Conservation (phyloP, 2,329 filamentous ascomycete species). For the Geosmithia putterillii region DNA sequence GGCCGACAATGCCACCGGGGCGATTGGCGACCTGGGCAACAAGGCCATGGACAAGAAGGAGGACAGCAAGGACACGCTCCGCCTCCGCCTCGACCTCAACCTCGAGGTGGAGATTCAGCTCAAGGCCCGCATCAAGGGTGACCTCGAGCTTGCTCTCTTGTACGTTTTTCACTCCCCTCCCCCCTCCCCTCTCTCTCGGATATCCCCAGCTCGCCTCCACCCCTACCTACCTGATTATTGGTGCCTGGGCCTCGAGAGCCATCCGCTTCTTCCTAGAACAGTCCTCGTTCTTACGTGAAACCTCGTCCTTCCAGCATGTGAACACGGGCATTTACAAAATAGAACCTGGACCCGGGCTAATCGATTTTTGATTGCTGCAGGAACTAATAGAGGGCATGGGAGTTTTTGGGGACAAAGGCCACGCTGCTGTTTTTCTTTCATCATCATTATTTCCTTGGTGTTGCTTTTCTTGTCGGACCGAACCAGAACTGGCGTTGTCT, state of each 20-base stretch:
- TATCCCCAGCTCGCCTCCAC: not conserved
- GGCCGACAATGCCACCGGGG: slow-evolving; percentile 23
- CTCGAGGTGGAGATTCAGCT: slow-evolving; percentile 75
- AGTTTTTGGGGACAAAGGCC: not conserved
- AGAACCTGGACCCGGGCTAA: not conserved
- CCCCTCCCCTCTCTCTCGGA: slow-evolving; percentile 1
- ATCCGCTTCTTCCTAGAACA: not conserved
- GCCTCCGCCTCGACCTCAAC: slow-evolving; percentile 63
- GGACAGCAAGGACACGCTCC: slow-evolving; percentile 37
- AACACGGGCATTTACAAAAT: not conserved
- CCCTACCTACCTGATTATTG: not conserved
- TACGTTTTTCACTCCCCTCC: slow-evolving; percentile 20
- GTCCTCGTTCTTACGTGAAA: slow-evolving; percentile 1
- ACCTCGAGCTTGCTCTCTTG: slow-evolving; percentile 63
- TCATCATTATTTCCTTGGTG: not conserved
- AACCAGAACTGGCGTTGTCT: not conserved
- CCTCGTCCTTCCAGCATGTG: not conserved
- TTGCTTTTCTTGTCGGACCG: not conserved
- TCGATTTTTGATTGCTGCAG: not conserved
- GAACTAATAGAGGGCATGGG: not conserved
- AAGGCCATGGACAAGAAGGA: slow-evolving; percentile 21
- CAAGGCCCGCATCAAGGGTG: slow-evolving; percentile 76
- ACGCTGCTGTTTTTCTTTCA: not conserved
- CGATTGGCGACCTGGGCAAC: slow-evolving; percentile 26
- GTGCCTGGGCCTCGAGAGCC: not conserved